Conservation (phyloP, 2,329 filamentous ascomycete species). For the Aureobasidium sp. region DNA sequence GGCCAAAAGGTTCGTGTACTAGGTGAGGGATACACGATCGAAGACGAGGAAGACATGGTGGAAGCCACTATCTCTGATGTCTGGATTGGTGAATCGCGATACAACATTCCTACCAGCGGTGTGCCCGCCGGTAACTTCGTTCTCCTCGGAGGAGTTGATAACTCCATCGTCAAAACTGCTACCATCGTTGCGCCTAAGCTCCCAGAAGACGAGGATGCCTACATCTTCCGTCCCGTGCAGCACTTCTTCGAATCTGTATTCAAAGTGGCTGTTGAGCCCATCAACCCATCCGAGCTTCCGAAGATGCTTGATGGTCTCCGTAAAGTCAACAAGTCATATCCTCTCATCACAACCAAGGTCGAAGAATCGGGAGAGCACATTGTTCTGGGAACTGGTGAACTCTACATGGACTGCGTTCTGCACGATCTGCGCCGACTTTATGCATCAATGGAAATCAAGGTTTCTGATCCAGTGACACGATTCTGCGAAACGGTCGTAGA, state of each 20-base stretch:
- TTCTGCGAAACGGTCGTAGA: slow-evolving; percentile 98
- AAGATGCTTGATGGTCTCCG: slow-evolving; percentile 97
- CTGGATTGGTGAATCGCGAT: slow-evolving; percentile 85
- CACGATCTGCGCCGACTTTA: slow-evolving; percentile 92
- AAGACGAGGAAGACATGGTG: slow-evolving; percentile 97
- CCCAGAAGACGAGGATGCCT: slow-evolving; percentile 82
- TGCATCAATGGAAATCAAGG: slow-evolving; percentile 98
- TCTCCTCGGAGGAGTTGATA: slow-evolving; percentile 86
- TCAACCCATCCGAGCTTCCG: slow-evolving; percentile 93
- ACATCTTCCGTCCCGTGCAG: slow-evolving; percentile 86
- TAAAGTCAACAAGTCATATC: slow-evolving; percentile 97
- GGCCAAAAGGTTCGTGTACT: slow-evolving; percentile 82
- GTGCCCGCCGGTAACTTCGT: slow-evolving; percentile 92
- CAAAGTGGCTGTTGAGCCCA: slow-evolving; percentile 95
- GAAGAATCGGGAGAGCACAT: slow-evolving; percentile 97
- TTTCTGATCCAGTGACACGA: slow-evolving; percentile 92
- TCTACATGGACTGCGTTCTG: slow-evolving; percentile 99
- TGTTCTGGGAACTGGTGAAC: slow-evolving; percentile 85
- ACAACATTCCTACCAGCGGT: slow-evolving; percentile 85
- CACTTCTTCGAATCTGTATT: slow-evolving; percentile 98
- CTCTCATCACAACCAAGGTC: slow-evolving; percentile 90
- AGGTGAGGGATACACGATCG: slow-evolving; percentile 89
- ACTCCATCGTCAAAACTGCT: slow-evolving; percentile 96
- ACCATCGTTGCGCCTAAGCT: slow-evolving; percentile 77
- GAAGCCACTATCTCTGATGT: slow-evolving; percentile 76